phyloP scores from a whole-genome alignment of 768 basidiomycete genomes.

The Calocybe gangraenosa region DNA sequence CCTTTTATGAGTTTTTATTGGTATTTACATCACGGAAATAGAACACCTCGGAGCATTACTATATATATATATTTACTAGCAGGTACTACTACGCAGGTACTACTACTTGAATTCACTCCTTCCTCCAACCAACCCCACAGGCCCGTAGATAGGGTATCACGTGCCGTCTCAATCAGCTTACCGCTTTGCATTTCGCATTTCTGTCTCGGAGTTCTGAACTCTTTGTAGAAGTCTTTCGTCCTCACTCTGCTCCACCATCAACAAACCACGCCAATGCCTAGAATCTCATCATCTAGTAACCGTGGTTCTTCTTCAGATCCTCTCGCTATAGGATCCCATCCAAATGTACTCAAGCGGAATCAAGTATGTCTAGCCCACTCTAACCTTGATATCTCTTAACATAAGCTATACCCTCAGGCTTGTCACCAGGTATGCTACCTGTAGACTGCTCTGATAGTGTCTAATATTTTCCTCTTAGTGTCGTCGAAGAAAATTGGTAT shows the following conservation, averaged over 20 bases:
- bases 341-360: constrained; percentile 50
- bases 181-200: no score
- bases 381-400: constrained; percentile 3
- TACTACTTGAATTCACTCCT: no score
- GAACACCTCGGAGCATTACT: neutral
- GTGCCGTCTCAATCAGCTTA: constrained; percentile 11
- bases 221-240: neutral
- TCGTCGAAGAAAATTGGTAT: constrained; percentile 67
- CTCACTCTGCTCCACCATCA: neutral
- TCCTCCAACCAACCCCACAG: no score
- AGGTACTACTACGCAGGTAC: no score
- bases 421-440: constrained; percentile 44
- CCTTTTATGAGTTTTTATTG: constrained; percentile 3
- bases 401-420: constrained; percentile 35
- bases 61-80: no score
- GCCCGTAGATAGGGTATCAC: no score
- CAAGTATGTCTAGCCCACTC: constrained; percentile 34
- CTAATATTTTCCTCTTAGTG: constrained; percentile 43
- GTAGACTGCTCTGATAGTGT: constrained; percentile 14
- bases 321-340: constrained; percentile 27
- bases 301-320: constrained; percentile 24
- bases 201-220: neutral
- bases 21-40: neutral
- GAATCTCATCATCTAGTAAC: constrained; percentile 24
- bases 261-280: constrained; percentile 34